These are phyloP conservation scores for Penicillium robsamsonii DNA, from an alignment of 495 filamentous ascomycete species.

Conservation along the genomic window DNA sequence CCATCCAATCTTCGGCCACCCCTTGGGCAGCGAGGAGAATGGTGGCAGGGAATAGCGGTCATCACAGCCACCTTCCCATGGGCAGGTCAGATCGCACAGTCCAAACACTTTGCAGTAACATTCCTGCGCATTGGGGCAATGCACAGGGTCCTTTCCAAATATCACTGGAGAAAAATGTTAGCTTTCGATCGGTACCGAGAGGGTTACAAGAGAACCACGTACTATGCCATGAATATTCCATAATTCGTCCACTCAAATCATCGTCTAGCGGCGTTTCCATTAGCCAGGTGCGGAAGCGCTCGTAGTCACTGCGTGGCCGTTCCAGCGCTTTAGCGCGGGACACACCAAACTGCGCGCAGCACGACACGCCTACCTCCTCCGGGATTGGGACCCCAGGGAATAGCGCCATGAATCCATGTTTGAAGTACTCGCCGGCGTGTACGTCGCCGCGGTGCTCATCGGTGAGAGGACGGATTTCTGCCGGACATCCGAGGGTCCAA, in stretches of 20 bases:
- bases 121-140: constrained; percentile 55
- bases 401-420: constrained; percentile 52
- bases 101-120: constrained; percentile 68
- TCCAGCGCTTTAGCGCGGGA: constrained; percentile 52
- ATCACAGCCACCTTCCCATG: constrained; percentile 33
- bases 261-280: constrained; percentile 54
- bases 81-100: constrained; percentile 52
- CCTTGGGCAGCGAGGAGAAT: constrained; percentile 45
- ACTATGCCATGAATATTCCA: constrained; percentile 75
- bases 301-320: constrained; percentile 53
- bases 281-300: constrained; percentile 59
- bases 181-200: neutral
- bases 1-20: constrained; percentile 55
- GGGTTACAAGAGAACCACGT: constrained; percentile 17
- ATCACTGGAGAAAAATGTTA: constrained; percentile 37
- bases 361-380: constrained; percentile 54
- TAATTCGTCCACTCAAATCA: constrained; percentile 60
- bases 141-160: constrained; percentile 50
- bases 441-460: constrained; percentile 43
- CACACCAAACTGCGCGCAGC: constrained; percentile 74
- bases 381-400: constrained; percentile 51
- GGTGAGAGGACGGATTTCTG: constrained; percentile 52
- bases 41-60: constrained; percentile 49
- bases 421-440: constrained; percentile 51
- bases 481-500: constrained; percentile 61